Base-by-base conservation (phyloP, 2,329 filamentous ascomycete species). In the Diaporthe citrichinensis region DNA sequence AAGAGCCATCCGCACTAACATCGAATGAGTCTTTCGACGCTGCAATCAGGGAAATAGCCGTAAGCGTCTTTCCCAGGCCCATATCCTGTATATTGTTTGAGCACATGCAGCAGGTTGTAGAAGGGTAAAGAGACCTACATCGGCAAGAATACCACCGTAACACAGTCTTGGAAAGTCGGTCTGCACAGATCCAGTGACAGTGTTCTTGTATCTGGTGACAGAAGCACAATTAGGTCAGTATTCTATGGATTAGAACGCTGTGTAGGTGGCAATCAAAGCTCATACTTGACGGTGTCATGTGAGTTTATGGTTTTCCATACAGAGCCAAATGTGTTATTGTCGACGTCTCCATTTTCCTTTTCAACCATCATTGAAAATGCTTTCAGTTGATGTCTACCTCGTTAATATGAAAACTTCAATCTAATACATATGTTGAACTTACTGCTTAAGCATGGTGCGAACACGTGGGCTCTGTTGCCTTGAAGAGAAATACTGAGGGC, bases 131-230 rank as follows among this genome's bases (percentile, higher is more conserved):
- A 23, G 55, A 58, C 55, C 7, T 58, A 58, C 55, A 12, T 58
- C 55, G 2, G 55, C 55, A 10, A 58, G 31, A n/a, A 58, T 36
- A 9, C 55, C 55, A 36, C 55, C 55, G 9, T 58, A 20, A n/a
- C 55, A 58, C 7, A 58, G 55, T 20, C 9, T 23, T n/a, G 55
- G 55, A 23, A 58, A 58, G 31, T 58, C 8, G 2, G 55, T 58
- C 55, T 58, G 55, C 28, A 58, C 55, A 36, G 55, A 58, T 36
- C 55, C 55, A 23, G 55, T 58, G 31, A 58, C 55, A n/a, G 28
- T 36, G 31, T 36, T 58, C 31, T 58, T 58, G 31, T 58, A 58
- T 17, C 28, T 57, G 5, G 3, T 36, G 15, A 10, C 12, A 36
- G 17, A 57, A 9, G 31, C 14, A 14, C n/a, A 5, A 1, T 55